Percentiles rank a stretch among this genome's conserved stretches.
Conservation (phyloP, 2,329 filamentous ascomycete species). For the Phaeophleospora eucalypticola region DNA sequence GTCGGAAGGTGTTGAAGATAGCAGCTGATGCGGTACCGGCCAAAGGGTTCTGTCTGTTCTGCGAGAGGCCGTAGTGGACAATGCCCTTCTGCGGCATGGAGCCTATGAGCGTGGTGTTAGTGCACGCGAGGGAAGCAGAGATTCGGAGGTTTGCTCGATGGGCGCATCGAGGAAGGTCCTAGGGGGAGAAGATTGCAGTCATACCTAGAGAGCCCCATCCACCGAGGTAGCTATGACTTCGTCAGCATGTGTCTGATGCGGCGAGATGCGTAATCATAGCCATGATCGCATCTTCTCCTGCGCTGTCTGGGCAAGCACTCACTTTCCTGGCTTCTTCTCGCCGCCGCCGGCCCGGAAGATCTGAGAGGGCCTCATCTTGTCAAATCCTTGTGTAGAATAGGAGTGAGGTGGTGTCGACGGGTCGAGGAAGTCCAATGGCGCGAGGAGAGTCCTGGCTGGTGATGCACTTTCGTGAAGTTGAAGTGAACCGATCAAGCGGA, state of each 20-base stretch:
- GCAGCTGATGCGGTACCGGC: conserved; percentile 74
- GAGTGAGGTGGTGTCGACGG: conserved; percentile 1
- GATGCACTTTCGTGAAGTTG: not conserved
- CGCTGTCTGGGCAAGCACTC: conserved; percentile 22
- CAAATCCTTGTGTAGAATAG: conserved; percentile 1
- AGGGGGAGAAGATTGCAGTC: conserved; percentile 25
- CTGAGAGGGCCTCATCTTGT: conserved; percentile 37
- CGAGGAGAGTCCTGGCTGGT: conserved; percentile 1
- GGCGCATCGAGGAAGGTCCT: not conserved
- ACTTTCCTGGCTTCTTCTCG: conserved; percentile 41
- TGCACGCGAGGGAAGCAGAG: not conserved
- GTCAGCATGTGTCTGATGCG: too few species aligned
- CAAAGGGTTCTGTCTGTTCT: conserved; percentile 85
- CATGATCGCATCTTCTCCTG: conserved; percentile 1
- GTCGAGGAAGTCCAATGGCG: conserved; percentile 1
- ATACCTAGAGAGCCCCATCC: conserved; percentile 72
- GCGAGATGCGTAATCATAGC: too few species aligned
- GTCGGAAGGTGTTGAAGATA: conserved; percentile 92
- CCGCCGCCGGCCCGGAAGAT: conserved; percentile 35
- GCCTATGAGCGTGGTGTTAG: conserved; percentile 29
- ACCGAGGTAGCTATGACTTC: conserved; percentile 60
- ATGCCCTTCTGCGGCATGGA: conserved; percentile 57
- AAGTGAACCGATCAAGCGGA: not conserved
- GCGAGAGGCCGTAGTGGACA: conserved; percentile 68
- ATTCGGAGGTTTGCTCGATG: not conserved